Evolutionary conservation across 176 grass and related monocot genomes (phyloP).

Genomic region (Thinopyrum elongatum): DNA sequence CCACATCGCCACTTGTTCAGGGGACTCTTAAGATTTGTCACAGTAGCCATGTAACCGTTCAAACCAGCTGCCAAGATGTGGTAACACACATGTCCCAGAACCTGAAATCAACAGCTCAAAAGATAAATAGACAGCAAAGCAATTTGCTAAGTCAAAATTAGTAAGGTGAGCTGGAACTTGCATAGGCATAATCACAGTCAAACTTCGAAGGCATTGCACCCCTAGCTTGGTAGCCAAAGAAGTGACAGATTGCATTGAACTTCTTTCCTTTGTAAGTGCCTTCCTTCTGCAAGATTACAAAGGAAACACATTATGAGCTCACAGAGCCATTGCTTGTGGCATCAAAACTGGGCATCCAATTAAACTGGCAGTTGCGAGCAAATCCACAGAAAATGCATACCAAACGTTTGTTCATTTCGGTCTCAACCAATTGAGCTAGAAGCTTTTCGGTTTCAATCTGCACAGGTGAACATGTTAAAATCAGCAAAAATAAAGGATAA

Average conservation of each 20-base stretch:
- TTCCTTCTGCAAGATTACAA: constrained; percentile 65
- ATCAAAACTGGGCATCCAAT: constrained; percentile 4
- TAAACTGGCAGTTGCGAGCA: constrained; percentile 2
- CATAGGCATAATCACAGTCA: constrained; percentile 98
- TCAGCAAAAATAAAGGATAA: constrained; percentile 1
- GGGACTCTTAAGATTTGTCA: constrained; percentile 96
- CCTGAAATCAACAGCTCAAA: constrained; percentile 50
- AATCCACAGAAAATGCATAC: constrained; percentile 49
- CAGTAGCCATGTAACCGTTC: constrained; percentile 97
- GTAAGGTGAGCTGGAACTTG: constrained; percentile 36
- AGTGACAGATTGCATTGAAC: constrained; percentile 97
- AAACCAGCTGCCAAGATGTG: constrained; percentile 87
- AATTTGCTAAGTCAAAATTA: constrained; percentile 4
- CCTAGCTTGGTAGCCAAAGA: constrained; percentile 99
- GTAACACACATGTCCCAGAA: constrained; percentile 95
- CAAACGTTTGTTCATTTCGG: constrained; percentile 87
- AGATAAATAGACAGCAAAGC: constrained; percentile 16
- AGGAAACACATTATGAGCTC: constrained; percentile 29
- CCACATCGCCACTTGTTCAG: constrained; percentile 95
- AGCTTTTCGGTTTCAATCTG: constrained; percentile 99
- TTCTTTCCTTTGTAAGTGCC: constrained; percentile 98
- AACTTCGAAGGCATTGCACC: constrained; percentile 96
- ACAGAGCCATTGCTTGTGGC: neutral
- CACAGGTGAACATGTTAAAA: constrained; percentile 23
- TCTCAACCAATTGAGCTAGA: constrained; percentile 95